Base-by-base conservation (phyloP, 2,329 filamentous ascomycete genomes). In the Dactylellina drechsleri region DNA sequence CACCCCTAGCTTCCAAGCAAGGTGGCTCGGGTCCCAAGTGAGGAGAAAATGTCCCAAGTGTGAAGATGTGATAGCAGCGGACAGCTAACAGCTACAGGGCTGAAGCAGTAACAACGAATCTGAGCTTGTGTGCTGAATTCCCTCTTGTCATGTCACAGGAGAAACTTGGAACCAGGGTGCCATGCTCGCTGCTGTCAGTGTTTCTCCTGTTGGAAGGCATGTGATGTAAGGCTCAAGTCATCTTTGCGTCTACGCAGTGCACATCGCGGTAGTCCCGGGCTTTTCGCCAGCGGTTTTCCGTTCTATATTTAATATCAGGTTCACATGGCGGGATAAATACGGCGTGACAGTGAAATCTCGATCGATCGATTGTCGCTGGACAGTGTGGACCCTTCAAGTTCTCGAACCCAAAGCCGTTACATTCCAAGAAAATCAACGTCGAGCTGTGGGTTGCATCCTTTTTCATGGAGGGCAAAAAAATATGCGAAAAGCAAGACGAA, bases 261-360 rank as follows among this genome's bases (percentile, higher is more conserved):
- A 12, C 41, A 50, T 49, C 53, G 53, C 49, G 50, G n/a, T 54
- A 36, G 36, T 58, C 61, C 61, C 57, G 54, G 56, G 62, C 57
- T 23, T 59, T 40, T 65, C 52, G 70, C 52, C 58, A 49, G 20
- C 43, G 10, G 53, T 15, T 61, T 16, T 16, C 36, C 43, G 36
- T 75, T 75, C 71, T 75, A 75, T 68, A 75, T 75, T 75, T 68
- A 53, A 36, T 6, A 66, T 31, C 56, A 41, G 20, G 50, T 26
- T 68, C 71, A 75, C 60, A 65, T 75, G 71, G 64, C 36, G 43
- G 10, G 5, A 41, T 8, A 31, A 45, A 65, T 43, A 41, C 53
- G 41, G 43, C 53, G 49, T 47, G 18, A 58, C 23, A 31, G 64
- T 43, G 49, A 36, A 43, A 52, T 58, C 53, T 64, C 49, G 62